Evolutionary conservation across 768 basidiomycete species (phyloP), one percentile per base, ranked within the genome.

Genomic region (Phaffia tasmanica): DNA sequence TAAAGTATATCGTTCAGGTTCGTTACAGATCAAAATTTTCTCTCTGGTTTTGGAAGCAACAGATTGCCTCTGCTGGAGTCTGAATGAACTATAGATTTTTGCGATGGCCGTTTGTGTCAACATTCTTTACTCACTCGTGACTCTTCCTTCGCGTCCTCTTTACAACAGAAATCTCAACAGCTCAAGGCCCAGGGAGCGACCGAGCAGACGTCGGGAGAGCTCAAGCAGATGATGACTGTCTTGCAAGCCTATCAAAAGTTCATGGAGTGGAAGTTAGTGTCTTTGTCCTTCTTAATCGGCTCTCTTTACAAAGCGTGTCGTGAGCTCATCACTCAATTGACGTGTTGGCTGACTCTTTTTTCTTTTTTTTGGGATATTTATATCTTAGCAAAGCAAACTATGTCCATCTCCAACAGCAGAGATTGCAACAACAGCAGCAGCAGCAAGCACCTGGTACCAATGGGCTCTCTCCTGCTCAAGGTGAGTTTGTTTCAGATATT

Each of bases 171-270:
- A 30, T 77, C 78, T n/a, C 76, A 78, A 42, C 63, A 72, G 49
- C 78, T 83, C 42, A 79, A 76, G 50, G 71, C 71, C n/a, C 74
- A 77, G 49, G 83, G 83, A 16, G 75, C 74, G 66, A 80, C 81
- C 15, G 74, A 78, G n/a, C 79, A 82, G 57, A 78, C 77, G 1
- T 78, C 75, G 11, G 74, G 70, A 27, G 83, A 83, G 63, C 75
- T 83, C 27, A 78, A 75, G 7, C 75, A 72, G 64, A 74, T 83
- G 56, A 70, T 78, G 58, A 74, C 76, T 30, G 74, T 79, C 69
- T 71, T 84, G 49, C 71, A 73, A 5, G 72, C 70, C 8, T 68
- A 80, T 54, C 75, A 76, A 15, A 57, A 59, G 35, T 42, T 62
- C 19, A 19, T 49, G 14, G 61, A 68, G 15, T 63, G 67, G 67